Conservation (phyloP, 345 rosid species). For the Microthlaspi erraticum region DNA sequence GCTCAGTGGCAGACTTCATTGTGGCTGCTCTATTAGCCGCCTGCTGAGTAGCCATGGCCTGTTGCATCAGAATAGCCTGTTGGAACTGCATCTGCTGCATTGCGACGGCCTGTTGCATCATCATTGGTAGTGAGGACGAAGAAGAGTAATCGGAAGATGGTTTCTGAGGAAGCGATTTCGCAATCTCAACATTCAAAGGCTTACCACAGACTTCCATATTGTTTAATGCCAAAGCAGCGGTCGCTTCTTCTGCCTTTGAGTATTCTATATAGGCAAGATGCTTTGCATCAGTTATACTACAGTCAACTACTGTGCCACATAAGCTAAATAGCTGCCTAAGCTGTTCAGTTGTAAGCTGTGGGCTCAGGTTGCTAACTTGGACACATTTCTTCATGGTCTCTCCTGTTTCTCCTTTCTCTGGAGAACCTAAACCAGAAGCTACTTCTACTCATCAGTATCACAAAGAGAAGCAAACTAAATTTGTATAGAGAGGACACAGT, state of each 20-base stretch:
- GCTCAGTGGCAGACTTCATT: slow-evolving; percentile 98
- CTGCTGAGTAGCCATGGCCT: slow-evolving; percentile 93
- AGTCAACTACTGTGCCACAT: slow-evolving; percentile 88
- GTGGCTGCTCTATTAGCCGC: slow-evolving; percentile 93
- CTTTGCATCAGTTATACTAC: slow-evolving; percentile 84
- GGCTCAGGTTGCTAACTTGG: slow-evolving; percentile 97
- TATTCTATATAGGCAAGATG: slow-evolving; percentile 91
- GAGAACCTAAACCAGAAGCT: slow-evolving; percentile 55
- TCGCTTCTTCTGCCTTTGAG: slow-evolving; percentile 86
- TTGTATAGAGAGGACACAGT: slow-evolving; percentile 12
- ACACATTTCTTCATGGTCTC: slow-evolving; percentile 74
- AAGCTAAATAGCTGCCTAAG: slow-evolving; percentile 90
- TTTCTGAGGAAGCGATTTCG: slow-evolving; percentile 88
- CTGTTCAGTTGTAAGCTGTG: slow-evolving; percentile 88
- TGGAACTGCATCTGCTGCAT: slow-evolving; percentile 99
- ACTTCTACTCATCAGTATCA: slow-evolving; percentile 29
- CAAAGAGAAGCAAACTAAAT: slow-evolving; percentile 26
- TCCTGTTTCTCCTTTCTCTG: slow-evolving; percentile 58
- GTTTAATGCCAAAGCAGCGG: slow-evolving; percentile 88
- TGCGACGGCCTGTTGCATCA: slow-evolving; percentile 99
- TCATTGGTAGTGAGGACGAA: slow-evolving; percentile 87
- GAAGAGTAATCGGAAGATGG: slow-evolving; percentile 60
- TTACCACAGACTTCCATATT: slow-evolving; percentile 95
- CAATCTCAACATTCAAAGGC: slow-evolving; percentile 95
- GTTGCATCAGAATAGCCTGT: slow-evolving; percentile 97